Base-by-base conservation (phyloP, 73 alveolate genomes). In the Uronychia setigera region DNA sequence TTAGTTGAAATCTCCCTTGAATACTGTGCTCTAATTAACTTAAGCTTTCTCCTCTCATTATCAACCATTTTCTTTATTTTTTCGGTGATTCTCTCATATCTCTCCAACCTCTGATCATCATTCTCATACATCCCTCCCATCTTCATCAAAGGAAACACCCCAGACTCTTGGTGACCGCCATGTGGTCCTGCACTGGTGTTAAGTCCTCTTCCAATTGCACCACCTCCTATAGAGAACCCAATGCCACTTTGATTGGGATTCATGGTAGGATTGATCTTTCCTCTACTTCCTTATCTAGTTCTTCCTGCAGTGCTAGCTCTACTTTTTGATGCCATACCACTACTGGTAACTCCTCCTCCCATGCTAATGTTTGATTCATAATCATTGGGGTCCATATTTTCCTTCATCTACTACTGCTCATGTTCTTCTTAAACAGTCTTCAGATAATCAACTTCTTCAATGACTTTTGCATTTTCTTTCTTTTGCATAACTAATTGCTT, bases 1-100 rank as follows among this genome's bases (percentile, higher is more conserved):
- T 95, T 95, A 33, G 84, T 58, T 59, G 92, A 88, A 30, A 95
- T 93, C 74, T 92, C 98, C 76, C 87, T 95, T 0, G 94, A 81
- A 67, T 89, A 92, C 77, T 84, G 29, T 59, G 86, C 90, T 90
- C 91, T 82, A 58, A 75, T 90, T 92, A 78, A 89, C 83, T 92
- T 90, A 78, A 84, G 85, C 27, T 87, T 92, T 93, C 74, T 95
- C 82, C 83, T 88, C 83, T 91, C 97, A 31, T 34, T 11, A 1
- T 81, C 92, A 29, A 93, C 34, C 92, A 91, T 76, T 60, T 80
- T 91, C 89, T 91, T 91, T 0, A 90, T 76, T 59, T 85, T 93
- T 29, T 33, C 11, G 31, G 90, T 93, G 26, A 91, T 60, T 30
- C 80, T 86, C 80, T 91, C 95, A 35, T 90, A 93, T 46, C 96